Evolutionary conservation across 1,284 basidiomycete genomes (phyloP), one percentile per base, ranked within the genome.

Genomic region (Boletus mariae): DNA sequence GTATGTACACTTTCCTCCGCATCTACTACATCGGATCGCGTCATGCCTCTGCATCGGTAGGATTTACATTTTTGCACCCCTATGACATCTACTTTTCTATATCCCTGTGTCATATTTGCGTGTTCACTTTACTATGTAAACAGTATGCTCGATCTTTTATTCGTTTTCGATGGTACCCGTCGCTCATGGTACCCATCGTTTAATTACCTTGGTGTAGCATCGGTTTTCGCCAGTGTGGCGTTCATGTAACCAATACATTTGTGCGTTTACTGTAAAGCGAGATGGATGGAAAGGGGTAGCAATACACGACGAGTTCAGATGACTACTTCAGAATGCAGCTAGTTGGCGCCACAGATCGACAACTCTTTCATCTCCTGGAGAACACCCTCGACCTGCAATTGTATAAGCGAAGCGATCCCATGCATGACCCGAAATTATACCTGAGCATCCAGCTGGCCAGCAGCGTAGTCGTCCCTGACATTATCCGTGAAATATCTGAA

Each of bases 351-450:
- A 64, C 90, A 95, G 65, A 99, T 99, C 9, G 90, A 90, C 50
- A 99, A 74, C 69, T 96, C 94, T 66, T 88, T 84, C 95, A 99
- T 99, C 75, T 98, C 94, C 64, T 94, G 91, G 52, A 98, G 73
- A 12, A 94, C 92, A 17, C 85, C 89, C 71, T 98, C 96, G 11
- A 96, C 93, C 84, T 75, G 47, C 10, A 28, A 57, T 44, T 40
- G 32, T 55, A 20, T 49, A 26, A 48, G 49, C 59, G 45, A 47
- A 44, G 8, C 29, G 8, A 29, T 40, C 37, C 29, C 28, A 32
- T 15, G 1, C 2, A 15, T 31, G 31, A n/a, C 6, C 25, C 3
- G 49, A 51, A 31, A 20, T 2, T 54, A 54, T 60, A 90, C 92
- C 80, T 99, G 94, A 35, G 89, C 87, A 69, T 99, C 96, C 50